A percentile compares a stretch with the other conserved stretches of the same genome.
These are phyloP conservation scores for Colletotrichum cordylinicola DNA, from an alignment of 2,329 filamentous ascomycete genomes.

Conservation along the genomic window DNA sequence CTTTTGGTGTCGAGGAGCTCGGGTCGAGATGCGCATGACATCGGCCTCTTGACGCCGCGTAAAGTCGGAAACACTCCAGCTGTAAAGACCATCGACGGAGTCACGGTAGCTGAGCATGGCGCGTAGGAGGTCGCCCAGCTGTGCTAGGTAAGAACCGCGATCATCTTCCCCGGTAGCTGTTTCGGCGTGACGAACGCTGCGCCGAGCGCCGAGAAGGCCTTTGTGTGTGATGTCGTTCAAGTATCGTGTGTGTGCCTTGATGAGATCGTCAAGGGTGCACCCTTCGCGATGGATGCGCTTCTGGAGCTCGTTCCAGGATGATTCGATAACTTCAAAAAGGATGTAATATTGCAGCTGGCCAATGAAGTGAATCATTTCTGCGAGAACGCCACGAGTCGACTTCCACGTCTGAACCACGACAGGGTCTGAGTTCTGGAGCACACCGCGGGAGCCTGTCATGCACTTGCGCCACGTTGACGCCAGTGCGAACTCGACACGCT, in stretches of 20 bases:
- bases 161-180: constrained; percentile 64
- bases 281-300: constrained; percentile 81
- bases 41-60: constrained; percentile 86
- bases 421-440: constrained; percentile 75
- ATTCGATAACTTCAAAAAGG: constrained; percentile 96
- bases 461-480: constrained; percentile 91
- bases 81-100: constrained; percentile 91
- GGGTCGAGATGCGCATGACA: constrained; percentile 70
- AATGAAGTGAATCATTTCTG: constrained; percentile 99
- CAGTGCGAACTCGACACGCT: constrained; percentile 94
- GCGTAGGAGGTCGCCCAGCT: constrained; percentile 91
- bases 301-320: constrained; percentile 91
- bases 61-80: constrained; percentile 93
- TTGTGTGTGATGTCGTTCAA: constrained; percentile 96
- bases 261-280: constrained; percentile 93
- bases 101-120: constrained; percentile 95
- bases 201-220: constrained; percentile 81
- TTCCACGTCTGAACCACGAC: constrained; percentile 86
- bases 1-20: constrained; percentile 29
- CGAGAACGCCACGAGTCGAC: constrained; percentile 82
- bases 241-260: constrained; percentile 88
- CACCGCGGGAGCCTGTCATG: constrained; percentile 94
- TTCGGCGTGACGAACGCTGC: constrained; percentile 45
- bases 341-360: constrained; percentile 99
- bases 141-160: constrained; percentile 79